Evolutionary conservation across 352 stramenopile species (phyloP), one percentile per base, ranked within the genome.

Genomic region (Peronosclerospora sorghi): DNA sequence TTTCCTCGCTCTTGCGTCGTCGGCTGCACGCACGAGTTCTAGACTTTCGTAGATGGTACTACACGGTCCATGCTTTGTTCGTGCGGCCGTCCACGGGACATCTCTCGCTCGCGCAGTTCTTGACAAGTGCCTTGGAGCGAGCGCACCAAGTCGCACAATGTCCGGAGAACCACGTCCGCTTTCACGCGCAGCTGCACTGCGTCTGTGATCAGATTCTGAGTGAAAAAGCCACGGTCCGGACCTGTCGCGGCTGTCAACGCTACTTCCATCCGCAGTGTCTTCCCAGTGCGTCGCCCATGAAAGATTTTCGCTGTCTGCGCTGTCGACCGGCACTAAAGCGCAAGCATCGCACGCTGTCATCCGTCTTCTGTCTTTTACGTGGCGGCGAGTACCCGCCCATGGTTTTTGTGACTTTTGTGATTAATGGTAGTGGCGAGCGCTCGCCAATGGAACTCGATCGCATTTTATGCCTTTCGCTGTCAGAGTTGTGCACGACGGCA

Each of bases 361-460:
- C 59, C 23, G 41, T 82, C 8, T 91, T 86, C 40, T 91, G 79
- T 32, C 43, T 78, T n/a, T 91, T 76, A 18, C 65, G 79, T 21
- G 68, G 70, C 4, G 41, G 50, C 1, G 79, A 91, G 19, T 54
- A 70, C 32, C 45, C 64, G n/a, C 65, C 79, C 13, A 91, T 91
- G 79, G 84, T 91, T 35, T 91, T 57, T 91, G 79, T 44, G 79
- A 91, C 36, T 81, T 84, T 38, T 91, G 79, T 27, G 79, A 91
- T 46, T 76, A 91, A 62, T 91, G 79, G 79, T 91, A 89, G 79
- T 40, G 85, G 89, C 39, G 70, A 70, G 0, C 74, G 89, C 37
- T 60, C 44, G 5, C 60, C 62, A 1, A 51, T 67, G 0, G 65
- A 68, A 1, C 73, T 91, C 51, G 70, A 81, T 7, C 48, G 45